A percentile compares a stretch with the other conserved stretches of the same genome.
Conservation (phyloP, 441 rosid species). For the Euphorbia celastroides region DNA sequence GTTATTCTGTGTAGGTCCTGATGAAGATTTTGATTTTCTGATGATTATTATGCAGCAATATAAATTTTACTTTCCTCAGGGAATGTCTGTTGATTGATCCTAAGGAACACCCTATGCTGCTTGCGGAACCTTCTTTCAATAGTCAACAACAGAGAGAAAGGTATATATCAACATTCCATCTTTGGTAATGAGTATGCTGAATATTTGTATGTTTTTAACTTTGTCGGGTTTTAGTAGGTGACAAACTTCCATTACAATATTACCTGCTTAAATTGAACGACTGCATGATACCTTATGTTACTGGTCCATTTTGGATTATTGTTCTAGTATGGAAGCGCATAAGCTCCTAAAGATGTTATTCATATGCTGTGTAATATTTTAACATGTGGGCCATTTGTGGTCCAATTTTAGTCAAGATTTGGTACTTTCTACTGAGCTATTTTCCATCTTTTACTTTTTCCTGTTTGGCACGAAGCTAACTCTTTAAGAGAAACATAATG, state of each 20-base stretch:
- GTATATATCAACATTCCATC: conserved; percentile 29
- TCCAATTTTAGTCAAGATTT: not conserved
- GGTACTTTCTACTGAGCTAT: not conserved
- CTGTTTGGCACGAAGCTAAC: not conserved
- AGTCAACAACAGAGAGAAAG: conserved; percentile 92
- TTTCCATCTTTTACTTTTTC: not conserved
- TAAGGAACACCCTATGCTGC: conserved; percentile 97
- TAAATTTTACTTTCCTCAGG: conserved; percentile 33
- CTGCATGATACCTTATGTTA: not conserved
- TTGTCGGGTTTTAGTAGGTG: no score
- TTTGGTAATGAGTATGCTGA: not conserved
- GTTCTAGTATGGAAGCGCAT: not conserved
- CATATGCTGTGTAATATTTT: not conserved
- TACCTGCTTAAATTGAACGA: not conserved
- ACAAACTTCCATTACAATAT: not conserved
- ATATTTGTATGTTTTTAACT: not conserved
- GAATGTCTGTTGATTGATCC: conserved; percentile 94
- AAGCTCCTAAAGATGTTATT: not conserved
- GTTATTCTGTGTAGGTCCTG: not conserved
- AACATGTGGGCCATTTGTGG: not conserved
- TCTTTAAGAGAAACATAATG: not conserved
- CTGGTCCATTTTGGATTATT: not conserved
- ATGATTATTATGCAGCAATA: not conserved
- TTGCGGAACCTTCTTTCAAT: conserved; percentile 94
- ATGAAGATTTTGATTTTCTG: not conserved